Evolutionary conservation across 1,139 yeast genomes (phyloP).

Genomic region (Lizanozyma gosingica): DNA sequence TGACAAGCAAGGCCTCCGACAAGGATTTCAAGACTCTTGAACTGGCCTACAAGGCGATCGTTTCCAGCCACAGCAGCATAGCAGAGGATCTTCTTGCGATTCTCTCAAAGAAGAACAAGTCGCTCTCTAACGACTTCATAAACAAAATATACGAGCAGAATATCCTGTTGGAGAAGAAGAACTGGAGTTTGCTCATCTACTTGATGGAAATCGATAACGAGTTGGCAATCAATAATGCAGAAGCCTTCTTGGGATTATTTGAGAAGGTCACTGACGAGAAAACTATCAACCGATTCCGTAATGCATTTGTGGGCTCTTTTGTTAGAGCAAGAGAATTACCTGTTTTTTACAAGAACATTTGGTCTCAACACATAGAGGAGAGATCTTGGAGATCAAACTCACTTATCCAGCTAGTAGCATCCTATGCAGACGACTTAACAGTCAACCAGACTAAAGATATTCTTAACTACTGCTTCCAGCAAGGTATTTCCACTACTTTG

Average conservation of each 20-base stretch:
- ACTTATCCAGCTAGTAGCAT: not conserved
- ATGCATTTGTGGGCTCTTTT: conserved; percentile 37
- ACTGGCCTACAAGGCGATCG: conserved; percentile 29
- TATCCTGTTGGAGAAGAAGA: conserved; percentile 10
- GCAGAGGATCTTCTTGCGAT: conserved; percentile 30
- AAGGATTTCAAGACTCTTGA: conserved; percentile 32
- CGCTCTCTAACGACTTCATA: conserved; percentile 41
- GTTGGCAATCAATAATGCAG: conserved; percentile 29
- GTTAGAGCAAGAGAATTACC: conserved; percentile 51
- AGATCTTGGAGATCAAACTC: conserved; percentile 16
- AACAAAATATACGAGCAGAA: conserved; percentile 23
- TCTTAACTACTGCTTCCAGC: not conserved
- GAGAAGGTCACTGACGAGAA: conserved; percentile 10
- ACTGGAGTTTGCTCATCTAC: conserved; percentile 38
- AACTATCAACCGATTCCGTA: conserved; percentile 18
- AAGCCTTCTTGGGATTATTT: conserved; percentile 21
- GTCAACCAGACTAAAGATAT: not conserved
- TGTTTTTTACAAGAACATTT: conserved; percentile 35
- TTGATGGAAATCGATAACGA: conserved; percentile 44
- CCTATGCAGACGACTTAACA: not conserved
- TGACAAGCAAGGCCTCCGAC: conserved; percentile 17
- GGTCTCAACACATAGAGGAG: conserved; percentile 29
- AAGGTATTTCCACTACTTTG: not conserved
- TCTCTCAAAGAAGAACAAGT: conserved; percentile 32
- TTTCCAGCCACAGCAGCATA: conserved; percentile 20